Evolutionary conservation across 192 early-diverging fungal species (phyloP).

Genomic region (Chytriomyces hyalinus): DNA sequence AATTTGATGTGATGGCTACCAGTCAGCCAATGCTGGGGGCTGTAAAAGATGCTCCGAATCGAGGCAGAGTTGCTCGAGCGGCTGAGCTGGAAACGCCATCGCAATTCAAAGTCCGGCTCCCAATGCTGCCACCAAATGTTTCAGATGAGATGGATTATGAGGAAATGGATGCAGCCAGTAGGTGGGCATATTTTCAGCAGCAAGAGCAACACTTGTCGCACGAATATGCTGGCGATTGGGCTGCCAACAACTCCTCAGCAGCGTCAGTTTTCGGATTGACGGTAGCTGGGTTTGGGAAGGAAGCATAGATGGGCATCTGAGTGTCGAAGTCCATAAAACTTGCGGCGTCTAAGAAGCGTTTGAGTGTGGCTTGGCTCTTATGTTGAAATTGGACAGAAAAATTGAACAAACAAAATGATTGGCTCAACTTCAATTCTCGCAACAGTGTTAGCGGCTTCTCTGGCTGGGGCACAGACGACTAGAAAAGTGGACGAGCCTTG

Average conservation of each 20-base stretch:
- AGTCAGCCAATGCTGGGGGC: neutral
- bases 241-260: neutral
- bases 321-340: too few relatives aligned
- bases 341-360: too few relatives aligned
- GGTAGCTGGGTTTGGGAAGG: neutral
- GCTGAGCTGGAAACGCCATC: neutral
- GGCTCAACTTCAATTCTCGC: neutral
- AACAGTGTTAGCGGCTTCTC: neutral
- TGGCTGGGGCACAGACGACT: neutral
- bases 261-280: neutral
- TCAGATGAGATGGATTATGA: neutral
- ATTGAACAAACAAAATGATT: neutral
- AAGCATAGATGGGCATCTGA: too few relatives aligned
- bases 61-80: neutral
- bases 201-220: neutral
- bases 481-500: neutral
- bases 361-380: too few relatives aligned
- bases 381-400: neutral
- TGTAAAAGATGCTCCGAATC: neutral
- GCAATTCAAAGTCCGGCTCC: neutral
- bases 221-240: neutral
- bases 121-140: neutral
- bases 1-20: neutral
- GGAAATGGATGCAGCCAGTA: neutral
- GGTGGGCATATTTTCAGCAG: neutral